phyloP scores from a whole-genome alignment of 2,329 filamentous ascomycete species.

The Cytospora piceae region DNA sequence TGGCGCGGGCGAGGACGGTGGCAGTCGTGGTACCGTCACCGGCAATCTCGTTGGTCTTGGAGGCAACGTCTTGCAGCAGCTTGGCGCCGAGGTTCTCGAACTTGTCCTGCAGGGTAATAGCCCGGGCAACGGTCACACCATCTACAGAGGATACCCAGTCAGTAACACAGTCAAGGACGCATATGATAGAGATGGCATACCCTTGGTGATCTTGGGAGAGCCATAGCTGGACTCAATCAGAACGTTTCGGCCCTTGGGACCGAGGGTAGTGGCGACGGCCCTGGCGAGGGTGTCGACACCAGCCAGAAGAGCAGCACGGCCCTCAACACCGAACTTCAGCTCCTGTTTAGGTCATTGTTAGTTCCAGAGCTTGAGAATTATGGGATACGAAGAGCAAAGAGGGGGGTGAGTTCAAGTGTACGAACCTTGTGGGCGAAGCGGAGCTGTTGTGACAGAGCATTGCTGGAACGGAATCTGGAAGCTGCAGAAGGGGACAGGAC shows the following conservation, averaged over 20 bases:
- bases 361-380: conserved; percentile 27
- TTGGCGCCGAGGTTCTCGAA: conserved; percentile 99
- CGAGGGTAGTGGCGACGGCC: conserved; percentile 93
- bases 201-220: conserved; percentile 99
- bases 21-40: conserved; percentile 99
- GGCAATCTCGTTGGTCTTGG: conserved; percentile 98
- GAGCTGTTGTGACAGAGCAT: conserved; percentile 80
- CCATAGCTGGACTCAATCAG: conserved; percentile 98
- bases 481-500: conserved; percentile 72
- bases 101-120: conserved; percentile 94
- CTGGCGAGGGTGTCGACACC: conserved; percentile 97
- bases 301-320: conserved; percentile 81
- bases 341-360: conserved; percentile 63
- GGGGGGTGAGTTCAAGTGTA: conserved; percentile 23
- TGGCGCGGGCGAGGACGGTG: conserved; percentile 93
- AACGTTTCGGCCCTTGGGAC: conserved; percentile 97
- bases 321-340: conserved; percentile 97
- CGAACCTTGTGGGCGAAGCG: conserved; percentile 96
- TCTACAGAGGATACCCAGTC: conserved; percentile 51
- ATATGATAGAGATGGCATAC: conserved; percentile 53
- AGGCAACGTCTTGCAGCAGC: conserved; percentile 95
- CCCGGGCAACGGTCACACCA: conserved; percentile 87
- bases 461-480: conserved; percentile 65
- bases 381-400: background rate
- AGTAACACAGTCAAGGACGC: conserved; percentile 13